Base-by-base conservation (phyloP, 1,284 basidiomycete genomes). In the Pseudozyma sp. region DNA sequence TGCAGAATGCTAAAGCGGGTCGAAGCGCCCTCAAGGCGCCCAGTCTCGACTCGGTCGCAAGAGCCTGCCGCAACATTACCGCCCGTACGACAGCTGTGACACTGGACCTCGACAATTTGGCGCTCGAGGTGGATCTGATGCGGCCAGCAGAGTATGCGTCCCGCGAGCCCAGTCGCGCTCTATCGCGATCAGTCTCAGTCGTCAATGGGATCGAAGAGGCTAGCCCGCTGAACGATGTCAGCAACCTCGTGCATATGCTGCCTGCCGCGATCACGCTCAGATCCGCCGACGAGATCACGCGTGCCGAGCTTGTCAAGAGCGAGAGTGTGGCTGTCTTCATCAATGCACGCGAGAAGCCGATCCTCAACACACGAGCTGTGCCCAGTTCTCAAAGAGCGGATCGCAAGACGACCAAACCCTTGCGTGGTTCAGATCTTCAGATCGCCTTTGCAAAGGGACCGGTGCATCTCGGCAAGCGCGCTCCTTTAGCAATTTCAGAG, bases 21-120 rank as follows among this genome's bases (percentile, higher is more conserved):
- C 90, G 88, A 74, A 87, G 89, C 7, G 84, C 86, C 2, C 31
- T 59, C 78, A 93, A 92, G 73, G 88, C 92, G 7, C 93, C 94
- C 0, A 90, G 92, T 10, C 85, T 95, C 48, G 93, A 94, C 78
- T 91, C 92, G 0, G 89, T 95, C 77, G 90, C 92, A 68, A 89
- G 93, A 31, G 92, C 92, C 0, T 92, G 91, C 75, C 89, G 91
- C 49, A 94, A 94, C 82, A 92, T 95, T 70, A 91, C 92, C 51
- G 76, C 80, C 9, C 85, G 85, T 13, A 85, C 87, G 55, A 87
- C 88, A 34, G 89, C 90, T 65, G 90, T 92, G 83, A 85, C 86
- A 1, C 84, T 87, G 45, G 89, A 91, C 37, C 85, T 94, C 33
- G 86, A 88, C 29, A 84, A 85, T 3, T 86, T 94, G 19, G 85